Base-by-base conservation (phyloP, 345 rosid genomes). In the Eucalyptus tenuipes region DNA sequence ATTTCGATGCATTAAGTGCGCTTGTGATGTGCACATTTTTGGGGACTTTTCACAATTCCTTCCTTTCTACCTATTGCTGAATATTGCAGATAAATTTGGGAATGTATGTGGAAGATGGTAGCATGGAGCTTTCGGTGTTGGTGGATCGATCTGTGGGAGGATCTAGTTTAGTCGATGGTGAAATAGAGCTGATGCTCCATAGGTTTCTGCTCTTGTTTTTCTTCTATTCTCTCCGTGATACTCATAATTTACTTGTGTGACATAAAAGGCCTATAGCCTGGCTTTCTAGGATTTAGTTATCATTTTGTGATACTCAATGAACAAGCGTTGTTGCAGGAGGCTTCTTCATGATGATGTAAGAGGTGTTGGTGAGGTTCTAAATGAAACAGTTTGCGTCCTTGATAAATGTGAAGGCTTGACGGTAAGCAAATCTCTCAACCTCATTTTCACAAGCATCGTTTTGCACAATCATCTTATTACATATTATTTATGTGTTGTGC, bases 101-200 rank as follows among this genome's bases (percentile, higher is more conserved):
- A 86, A 93, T 96, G 88, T 96, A 94, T 86, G 66, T 94, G 87
- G 95, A 97, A 94, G 99, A 96, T 81, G 47, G 94, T 86, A 93
- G 89, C 79, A 90, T 92, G 50, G 98, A 96, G 91, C 94, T 97
- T 87, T 97, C 99, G 3, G 94, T 96, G 86, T 91, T 96, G 93
- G 99, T 96, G 90, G 99, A 97, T 87, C 97, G 99, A 7, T 90
- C 99, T 48, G 96, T 96, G 52, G 99, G 98, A 14, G 99, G 96
- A 85, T 92, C 99, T 85, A 97, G 99, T 92, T 90, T 96, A 88
- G 94, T 89, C 88, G 95, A 97, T 88, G 99, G 99, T 55, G 96
- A 97, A 91, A 85, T 97, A n/a, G 99, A 97, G 92, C 91, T 97
- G 91, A 96, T 96, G 98, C 97, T 97, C 85, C 99, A 97, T 89